Evolutionary conservation across 805 yeast genomes (phyloP), one percentile per base, ranked within the genome.

Genomic region (Cyberlindnera veronae): DNA sequence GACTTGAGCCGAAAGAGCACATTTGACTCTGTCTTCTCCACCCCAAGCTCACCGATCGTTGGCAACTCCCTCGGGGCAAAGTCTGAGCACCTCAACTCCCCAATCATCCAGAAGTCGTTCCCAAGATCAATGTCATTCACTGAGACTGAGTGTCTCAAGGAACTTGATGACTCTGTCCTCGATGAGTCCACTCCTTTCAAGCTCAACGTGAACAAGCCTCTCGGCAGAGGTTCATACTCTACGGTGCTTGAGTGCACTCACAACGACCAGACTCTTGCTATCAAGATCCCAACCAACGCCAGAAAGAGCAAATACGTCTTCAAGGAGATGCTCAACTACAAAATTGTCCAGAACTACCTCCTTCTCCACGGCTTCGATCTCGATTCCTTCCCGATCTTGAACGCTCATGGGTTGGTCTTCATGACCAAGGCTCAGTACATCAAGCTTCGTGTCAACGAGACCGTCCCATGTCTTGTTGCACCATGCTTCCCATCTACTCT

Each of bases 141-240:
- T 6, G 36, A 40, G 15, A 31, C 28, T 2, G 38, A 29, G 5
- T 34, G 40, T 9, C n/a, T 38, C 4, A 13, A 13, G 4, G 32
- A 33, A 17, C 33, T 44, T 21, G 42, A 35, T 9, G 46, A 45
- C 15, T 42, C 46, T 3, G 24, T 50, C 4, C 32, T 51, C 16
- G 42, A 44, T 27, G 32, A 3, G 29, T 40, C 33, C 29, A 42
- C 12, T 39, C 46, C 17, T 5, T 21, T 3, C 5, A 24, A 6
- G 13, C 8, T 50, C 11, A 19, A 20, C 19, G 10, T 15, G 9
- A 16, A 31, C 4, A 27, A 29, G 14, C 24, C 35, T 1, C 24
- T 54, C 7, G 58, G 58, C 9, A 38, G 34, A 18, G 58, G 58
- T 16, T 36, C 55, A 1, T 49, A 36, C 34, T 50, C 58, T 5